Evolutionary conservation across 305 asterid genomes (phyloP), one percentile per base, ranked within the genome.

Genomic region (Ilex paraguariensis): DNA sequence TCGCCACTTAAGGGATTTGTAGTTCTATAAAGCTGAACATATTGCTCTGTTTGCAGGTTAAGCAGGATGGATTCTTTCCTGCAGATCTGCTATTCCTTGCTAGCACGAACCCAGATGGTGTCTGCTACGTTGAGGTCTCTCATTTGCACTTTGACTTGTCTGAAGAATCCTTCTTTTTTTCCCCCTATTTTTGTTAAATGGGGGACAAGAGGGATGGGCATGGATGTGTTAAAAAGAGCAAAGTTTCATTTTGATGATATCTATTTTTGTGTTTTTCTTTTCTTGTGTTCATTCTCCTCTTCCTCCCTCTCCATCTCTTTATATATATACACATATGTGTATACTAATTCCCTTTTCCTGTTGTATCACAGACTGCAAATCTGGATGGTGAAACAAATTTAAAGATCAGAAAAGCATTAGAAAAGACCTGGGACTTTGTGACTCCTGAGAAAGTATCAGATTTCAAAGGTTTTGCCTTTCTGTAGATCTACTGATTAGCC

Each of bases 301-400:
- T 45, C 33, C 63, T 76, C 64, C 13, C 10, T 66, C 65, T 66
- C 68, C 63, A 10, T 54, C 58, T 54, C 58, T 15, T 6, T 15
- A 5, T 8, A 36, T 8, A 36, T 8, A 5, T 5, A 3, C 42
- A 4, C 42, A 36, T 8, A 5, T 8, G 3, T 8, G 7, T 8
- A 36, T 8, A 5, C 42, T 36, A 5, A 36, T 36, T 2, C 42
- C 42, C 9, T 36, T 67, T 67, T 48, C 14, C 10, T 54, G 36
- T 69, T 76, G 57, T 63, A 59, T 72, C 57, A 56, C 85, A 95
- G 99, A 95, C 99, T 42, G 98, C 99, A 72, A 95, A 95, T 74
- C 82, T 95, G 81, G 99, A 95, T 77, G 99, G 99, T 62, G 99
- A 95, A 81, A 95, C 99, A 75, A 95, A 95, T 82, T 81, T 95